Evolutionary conservation across 495 filamentous ascomycete species (phyloP).

Genomic region (Neurospora sp.): DNA sequence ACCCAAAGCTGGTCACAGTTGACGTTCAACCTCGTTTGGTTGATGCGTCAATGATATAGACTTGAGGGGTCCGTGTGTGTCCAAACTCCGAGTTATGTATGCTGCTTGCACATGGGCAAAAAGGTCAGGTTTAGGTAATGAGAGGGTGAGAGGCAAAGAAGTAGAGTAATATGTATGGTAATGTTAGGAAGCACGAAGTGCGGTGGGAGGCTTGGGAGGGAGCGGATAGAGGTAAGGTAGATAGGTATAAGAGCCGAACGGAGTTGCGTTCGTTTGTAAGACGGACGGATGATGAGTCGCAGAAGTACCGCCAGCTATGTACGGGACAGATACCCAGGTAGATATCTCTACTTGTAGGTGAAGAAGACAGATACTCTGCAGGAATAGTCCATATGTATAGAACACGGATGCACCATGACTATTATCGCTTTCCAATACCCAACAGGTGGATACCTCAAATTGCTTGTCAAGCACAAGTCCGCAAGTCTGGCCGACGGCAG

Average conservation of each 20-base stretch:
- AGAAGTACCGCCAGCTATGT: neutral
- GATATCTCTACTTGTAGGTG: neutral
- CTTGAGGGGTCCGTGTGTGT: neutral
- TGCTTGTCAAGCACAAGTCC: neutral
- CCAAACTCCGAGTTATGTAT: neutral
- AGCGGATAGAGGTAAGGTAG: neutral
- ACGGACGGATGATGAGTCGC: neutral
- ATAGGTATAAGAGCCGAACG: neutral
- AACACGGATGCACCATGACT: neutral
- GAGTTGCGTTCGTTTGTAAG: neutral
- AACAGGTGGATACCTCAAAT: neutral
- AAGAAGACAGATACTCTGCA: neutral
- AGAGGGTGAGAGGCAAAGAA: neutral
- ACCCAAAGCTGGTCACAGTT: neutral
- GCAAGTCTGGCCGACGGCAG: neutral
- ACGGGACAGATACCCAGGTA: neutral
- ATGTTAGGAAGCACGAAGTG: neutral
- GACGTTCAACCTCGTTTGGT: neutral
- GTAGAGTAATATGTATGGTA: neutral
- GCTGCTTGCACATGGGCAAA: neutral
- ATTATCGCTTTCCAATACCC: neutral
- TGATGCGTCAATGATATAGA: neutral
- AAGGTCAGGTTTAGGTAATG: neutral
- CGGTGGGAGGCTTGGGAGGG: neutral
- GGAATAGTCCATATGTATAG: neutral